Evolutionary conservation across 441 rosid species (phyloP).

Genomic region (Erodium texanum): DNA sequence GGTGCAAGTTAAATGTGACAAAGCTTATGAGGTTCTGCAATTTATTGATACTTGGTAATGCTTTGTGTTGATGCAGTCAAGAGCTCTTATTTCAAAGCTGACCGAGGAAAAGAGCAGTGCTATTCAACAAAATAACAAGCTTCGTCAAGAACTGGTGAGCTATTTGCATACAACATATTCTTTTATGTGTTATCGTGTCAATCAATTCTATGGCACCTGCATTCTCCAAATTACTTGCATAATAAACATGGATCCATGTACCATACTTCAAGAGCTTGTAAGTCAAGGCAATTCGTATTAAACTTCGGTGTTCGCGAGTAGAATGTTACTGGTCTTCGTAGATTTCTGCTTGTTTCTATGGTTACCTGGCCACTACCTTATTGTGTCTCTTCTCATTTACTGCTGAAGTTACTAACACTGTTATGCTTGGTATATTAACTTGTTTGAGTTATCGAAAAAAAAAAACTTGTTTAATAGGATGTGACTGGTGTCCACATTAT

Average conservation of each 20-base stretch:
- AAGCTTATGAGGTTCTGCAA: background rate
- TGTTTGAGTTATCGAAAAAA: too few relatives aligned
- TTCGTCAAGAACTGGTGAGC: constrained; percentile 71
- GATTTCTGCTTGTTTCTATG: too few relatives aligned
- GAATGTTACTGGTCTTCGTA: too few relatives aligned
- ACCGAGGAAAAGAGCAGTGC: constrained; percentile 59
- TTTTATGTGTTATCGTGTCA: background rate
- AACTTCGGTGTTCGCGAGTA: too few relatives aligned
- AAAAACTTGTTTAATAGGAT: background rate
- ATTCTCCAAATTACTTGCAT: too few relatives aligned
- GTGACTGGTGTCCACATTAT: background rate
- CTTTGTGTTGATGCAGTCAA: constrained; percentile 38
- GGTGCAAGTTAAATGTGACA: background rate
- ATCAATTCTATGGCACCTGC: background rate
- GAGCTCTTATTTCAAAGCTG: constrained; percentile 54
- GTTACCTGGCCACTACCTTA: too few relatives aligned
- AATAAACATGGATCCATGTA: too few relatives aligned
- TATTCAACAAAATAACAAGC: constrained; percentile 51
- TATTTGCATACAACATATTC: background rate
- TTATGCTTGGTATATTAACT: background rate
- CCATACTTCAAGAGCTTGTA: too few relatives aligned
- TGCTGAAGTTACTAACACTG: background rate
- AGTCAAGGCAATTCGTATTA: too few relatives aligned
- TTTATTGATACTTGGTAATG: constrained; percentile 1
- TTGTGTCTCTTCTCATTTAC: too few relatives aligned